These are phyloP conservation scores for Sisymbrium altissimum DNA, from an alignment of 345 rosid species.

Conservation along the genomic window DNA sequence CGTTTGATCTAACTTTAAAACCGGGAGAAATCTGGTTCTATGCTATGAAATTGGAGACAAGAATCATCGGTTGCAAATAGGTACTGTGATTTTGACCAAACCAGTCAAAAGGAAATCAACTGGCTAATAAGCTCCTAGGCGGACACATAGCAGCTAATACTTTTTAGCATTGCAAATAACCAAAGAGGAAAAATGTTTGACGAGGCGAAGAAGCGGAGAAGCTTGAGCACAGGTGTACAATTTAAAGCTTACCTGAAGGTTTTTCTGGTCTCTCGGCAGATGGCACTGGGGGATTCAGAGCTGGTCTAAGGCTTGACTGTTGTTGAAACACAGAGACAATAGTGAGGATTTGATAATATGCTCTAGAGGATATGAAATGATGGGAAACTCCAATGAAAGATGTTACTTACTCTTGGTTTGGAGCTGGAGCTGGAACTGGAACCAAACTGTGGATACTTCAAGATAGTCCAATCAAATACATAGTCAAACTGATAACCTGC, in stretches of 20 bases:
- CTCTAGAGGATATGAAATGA: neutral
- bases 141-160: neutral
- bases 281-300: constrained; percentile 50
- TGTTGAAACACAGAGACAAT: constrained; percentile 12
- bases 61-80: neutral
- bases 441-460: constrained; percentile 87
- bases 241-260: constrained; percentile 63
- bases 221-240: neutral
- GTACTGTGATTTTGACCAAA: neutral
- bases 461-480: constrained; percentile 94
- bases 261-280: constrained; percentile 66
- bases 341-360: constrained; percentile 2
- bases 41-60: neutral
- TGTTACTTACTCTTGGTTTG: constrained; percentile 61
- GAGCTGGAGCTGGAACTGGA: constrained; percentile 74
- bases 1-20: too few species aligned
- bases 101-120: neutral
- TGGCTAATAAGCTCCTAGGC: neutral
- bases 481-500: constrained; percentile 95
- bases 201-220: neutral
- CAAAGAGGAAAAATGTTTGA: neutral
- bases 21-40: neutral
- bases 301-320: constrained; percentile 60
- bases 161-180: neutral
- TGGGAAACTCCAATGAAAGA: neutral